phyloP scores from a whole-genome alignment of 2,329 filamentous ascomycete species.

The Aspergillus fumigatus region DNA sequence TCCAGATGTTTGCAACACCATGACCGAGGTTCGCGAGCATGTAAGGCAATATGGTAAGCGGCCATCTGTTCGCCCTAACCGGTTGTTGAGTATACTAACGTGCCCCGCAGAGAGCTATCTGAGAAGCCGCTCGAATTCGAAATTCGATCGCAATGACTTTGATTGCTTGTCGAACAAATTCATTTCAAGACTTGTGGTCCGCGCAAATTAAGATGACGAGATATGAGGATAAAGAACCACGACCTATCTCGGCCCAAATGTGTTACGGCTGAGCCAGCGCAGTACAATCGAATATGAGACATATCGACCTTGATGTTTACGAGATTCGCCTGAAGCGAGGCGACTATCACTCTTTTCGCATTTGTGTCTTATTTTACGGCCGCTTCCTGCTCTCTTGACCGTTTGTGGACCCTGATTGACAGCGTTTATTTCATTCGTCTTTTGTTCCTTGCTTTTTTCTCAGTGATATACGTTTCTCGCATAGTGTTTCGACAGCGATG shows the following conservation, averaged over 20 bases:
- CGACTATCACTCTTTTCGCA: constrained; percentile 19
- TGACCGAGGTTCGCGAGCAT: constrained; percentile 92
- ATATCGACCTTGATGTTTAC: constrained; percentile 25
- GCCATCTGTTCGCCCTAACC: background rate
- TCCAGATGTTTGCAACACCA: constrained; percentile 83
- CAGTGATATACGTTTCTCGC: constrained; percentile 36
- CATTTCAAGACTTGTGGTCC: constrained; percentile 91
- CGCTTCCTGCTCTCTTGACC: constrained; percentile 6
- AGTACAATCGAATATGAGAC: constrained; percentile 27
- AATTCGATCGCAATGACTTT: constrained; percentile 88
- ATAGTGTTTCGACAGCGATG: constrained; percentile 35
- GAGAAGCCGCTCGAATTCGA: constrained; percentile 69
- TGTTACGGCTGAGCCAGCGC: constrained; percentile 21
- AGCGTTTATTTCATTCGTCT: constrained; percentile 19
- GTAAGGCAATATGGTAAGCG: constrained; percentile 86
- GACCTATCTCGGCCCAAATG: constrained; percentile 14
- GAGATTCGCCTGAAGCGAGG: constrained; percentile 17
- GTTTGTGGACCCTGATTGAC: constrained; percentile 12
- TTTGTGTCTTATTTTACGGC: constrained; percentile 4
- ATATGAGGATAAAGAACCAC: constrained; percentile 16
- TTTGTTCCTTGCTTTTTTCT: constrained; percentile 24
- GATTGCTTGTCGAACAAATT: constrained; percentile 97
- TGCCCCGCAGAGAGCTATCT: constrained; percentile 72
- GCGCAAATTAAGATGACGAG: constrained; percentile 65
- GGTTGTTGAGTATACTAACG: constrained; percentile 38